These are phyloP conservation scores for Monosporascus sp. DNA, from an alignment of 2,329 filamentous ascomycete species.

Conservation along the genomic window DNA sequence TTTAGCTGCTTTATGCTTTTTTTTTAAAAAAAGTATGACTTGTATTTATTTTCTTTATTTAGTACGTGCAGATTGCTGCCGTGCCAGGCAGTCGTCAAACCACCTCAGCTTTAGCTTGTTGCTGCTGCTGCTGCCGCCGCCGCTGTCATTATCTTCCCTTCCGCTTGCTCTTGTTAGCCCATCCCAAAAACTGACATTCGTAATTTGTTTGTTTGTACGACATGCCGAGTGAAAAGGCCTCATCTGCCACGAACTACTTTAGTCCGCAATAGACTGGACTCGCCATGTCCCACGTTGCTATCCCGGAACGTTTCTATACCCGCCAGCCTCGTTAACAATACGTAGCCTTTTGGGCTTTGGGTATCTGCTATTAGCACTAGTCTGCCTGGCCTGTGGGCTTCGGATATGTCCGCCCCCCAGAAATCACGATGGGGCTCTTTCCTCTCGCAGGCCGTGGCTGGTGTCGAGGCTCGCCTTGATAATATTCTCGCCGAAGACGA, in stretches of 20 bases:
- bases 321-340: neutral
- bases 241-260: no score
- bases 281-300: neutral
- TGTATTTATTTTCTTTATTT: no score
- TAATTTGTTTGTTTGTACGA: neutral
- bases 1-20: no score
- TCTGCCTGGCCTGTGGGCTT: neutral
- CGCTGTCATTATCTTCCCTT: no score
- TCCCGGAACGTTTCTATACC: neutral
- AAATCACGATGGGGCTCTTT: constrained; percentile 71
- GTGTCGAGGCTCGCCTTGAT: constrained; percentile 88
- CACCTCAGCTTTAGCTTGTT: no score
- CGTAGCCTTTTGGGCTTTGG: neutral
- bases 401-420: constrained; percentile 41
- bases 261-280: neutral
- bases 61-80: no score
- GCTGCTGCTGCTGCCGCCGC: no score
- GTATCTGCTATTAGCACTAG: constrained; percentile 7
- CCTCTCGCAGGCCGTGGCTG: constrained; percentile 84
- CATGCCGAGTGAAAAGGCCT: neutral
- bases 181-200: neutral
- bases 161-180: neutral
- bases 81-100: no score
- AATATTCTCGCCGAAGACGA: constrained; percentile 82
- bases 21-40: no score